Conservation (phyloP, 352 stramenopile genomes). For the Pythium biforme region DNA sequence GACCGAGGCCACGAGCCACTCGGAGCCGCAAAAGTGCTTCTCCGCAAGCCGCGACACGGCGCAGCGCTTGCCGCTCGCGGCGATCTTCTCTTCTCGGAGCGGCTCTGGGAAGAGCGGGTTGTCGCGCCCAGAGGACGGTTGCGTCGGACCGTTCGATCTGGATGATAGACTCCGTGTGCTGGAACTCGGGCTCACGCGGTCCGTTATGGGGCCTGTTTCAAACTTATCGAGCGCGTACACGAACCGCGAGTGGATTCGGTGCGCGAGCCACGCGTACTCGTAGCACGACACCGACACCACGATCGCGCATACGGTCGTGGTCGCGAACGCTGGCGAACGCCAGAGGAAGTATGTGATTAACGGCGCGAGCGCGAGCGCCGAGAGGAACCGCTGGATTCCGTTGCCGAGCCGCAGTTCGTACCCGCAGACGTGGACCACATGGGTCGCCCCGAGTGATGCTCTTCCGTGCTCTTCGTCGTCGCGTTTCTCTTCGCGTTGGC, state of each 20-base stretch:
- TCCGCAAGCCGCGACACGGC: conserved; percentile 14
- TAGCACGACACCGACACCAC: conserved; percentile 55
- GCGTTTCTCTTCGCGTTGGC: background rate
- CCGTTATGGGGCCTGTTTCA: background rate
- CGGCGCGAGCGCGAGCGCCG: conserved; percentile 52
- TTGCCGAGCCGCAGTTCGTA: conserved; percentile 31
- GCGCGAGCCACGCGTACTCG: conserved; percentile 73
- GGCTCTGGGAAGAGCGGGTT: background rate
- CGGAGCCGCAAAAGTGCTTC: conserved; percentile 21
- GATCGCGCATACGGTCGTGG: conserved; percentile 58
- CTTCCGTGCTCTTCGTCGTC: conserved; percentile 4
- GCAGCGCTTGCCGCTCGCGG: conserved; percentile 15
- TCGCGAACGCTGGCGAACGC: conserved; percentile 62
- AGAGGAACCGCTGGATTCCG: conserved; percentile 61
- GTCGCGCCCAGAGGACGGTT: conserved; percentile 16
- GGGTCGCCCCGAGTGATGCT: background rate
- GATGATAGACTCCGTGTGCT: conserved; percentile 13
- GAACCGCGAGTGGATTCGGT: conserved; percentile 60
- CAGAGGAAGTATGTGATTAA: conserved; percentile 70
- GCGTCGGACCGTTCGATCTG: conserved; percentile 15
- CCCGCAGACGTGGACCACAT: background rate
- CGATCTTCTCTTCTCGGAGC: conserved; percentile 15
- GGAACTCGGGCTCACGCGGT: conserved; percentile 6
- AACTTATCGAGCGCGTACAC: conserved; percentile 35
- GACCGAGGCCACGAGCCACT: conserved; percentile 42